Evolutionary conservation across 2,329 filamentous ascomycete genomes (phyloP), one percentile per base, ranked within the genome.

Genomic region (Diplodia mutila): DNA sequence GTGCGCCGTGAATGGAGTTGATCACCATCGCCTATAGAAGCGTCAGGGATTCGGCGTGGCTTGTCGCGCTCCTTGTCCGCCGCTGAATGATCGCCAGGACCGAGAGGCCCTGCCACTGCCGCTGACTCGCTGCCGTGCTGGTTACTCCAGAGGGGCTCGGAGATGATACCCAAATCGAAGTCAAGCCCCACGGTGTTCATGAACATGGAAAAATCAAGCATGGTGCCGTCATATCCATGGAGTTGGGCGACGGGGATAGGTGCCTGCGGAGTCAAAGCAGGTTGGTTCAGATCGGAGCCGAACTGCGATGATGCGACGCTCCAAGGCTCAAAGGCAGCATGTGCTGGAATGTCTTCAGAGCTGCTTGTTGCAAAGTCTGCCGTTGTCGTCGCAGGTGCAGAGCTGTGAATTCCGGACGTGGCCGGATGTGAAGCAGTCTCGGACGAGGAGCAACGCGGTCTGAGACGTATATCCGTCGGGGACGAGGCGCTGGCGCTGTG

Each of bases 401-500:
- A n/a, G 52, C 25, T 18, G 25, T 9, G n/a, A 1, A 8, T 4
- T n/a, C 23, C 23, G n/a, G 53, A 57, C 21, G 53, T 39, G 32
- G 9, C 8, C 48, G 34, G 53, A 37, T 55, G 16, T 39, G 51
- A 52, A 23, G 21, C 21, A 53, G 25, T 21, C 25, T 64, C 23
- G 65, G 68, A n/a, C n/a, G 32, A 42, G 39, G n/a, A 9, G 42
- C 32, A 37, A 34, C 29, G 52, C n/a, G 52, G n/a, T 23, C 53
- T 39, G 21, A 37, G n/a, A 39, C 32, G 46, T 34, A 23, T 14
- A 42, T 42, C 16, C 29, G 6, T 63, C 49, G 18, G 53, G 48
- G 54, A 52, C 55, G 57, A 9, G 32, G 64, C 3, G 69, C 74
- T 72, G 32, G 64, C 3, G 69, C 74, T 72, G n/a, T 74, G 69